Evolutionary conservation across 495 filamentous ascomycete species (phyloP).

Genomic region (Hyaloscypha finlandica): DNA sequence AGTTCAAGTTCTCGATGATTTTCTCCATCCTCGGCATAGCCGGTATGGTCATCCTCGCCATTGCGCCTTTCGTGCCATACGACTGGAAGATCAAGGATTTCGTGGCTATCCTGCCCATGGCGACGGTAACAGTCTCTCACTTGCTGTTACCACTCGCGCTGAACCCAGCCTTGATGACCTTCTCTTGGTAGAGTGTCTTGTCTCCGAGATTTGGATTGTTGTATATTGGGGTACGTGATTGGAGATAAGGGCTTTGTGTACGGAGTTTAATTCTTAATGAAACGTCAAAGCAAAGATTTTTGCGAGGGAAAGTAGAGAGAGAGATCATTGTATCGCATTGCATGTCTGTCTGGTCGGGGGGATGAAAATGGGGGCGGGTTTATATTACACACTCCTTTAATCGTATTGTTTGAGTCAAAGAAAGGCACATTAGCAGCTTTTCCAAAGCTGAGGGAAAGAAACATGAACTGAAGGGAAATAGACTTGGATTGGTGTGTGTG

Average conservation of each 20-base stretch:
- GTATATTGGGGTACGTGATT: not conserved
- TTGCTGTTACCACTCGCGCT: constrained; percentile 70
- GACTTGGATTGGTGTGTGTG: not conserved
- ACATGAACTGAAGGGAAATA: not conserved
- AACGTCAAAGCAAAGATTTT: not conserved
- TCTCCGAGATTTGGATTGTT: not conserved
- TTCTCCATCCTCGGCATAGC: constrained; percentile 63
- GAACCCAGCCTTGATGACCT: constrained; percentile 80
- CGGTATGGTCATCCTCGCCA: constrained; percentile 69
- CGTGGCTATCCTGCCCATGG: constrained; percentile 80
- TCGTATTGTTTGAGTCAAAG: not conserved
- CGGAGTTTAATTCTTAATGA: not conserved
- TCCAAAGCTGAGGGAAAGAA: no score
- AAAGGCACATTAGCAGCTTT: not conserved
- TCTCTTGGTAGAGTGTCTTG: constrained; percentile 58
- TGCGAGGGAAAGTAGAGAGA: not conserved
- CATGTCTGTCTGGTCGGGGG: not conserved
- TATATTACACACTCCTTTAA: not conserved
- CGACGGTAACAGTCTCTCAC: constrained; percentile 68
- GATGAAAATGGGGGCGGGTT: not conserved
- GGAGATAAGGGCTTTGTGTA: not conserved
- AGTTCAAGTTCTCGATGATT: constrained; percentile 75
- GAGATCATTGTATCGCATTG: not conserved
- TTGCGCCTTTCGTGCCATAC: constrained; percentile 61
- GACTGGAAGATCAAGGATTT: constrained; percentile 74